Evolutionary conservation across 2,329 filamentous ascomycete genomes (phyloP).

Genomic region (Hortaea werneckii): DNA sequence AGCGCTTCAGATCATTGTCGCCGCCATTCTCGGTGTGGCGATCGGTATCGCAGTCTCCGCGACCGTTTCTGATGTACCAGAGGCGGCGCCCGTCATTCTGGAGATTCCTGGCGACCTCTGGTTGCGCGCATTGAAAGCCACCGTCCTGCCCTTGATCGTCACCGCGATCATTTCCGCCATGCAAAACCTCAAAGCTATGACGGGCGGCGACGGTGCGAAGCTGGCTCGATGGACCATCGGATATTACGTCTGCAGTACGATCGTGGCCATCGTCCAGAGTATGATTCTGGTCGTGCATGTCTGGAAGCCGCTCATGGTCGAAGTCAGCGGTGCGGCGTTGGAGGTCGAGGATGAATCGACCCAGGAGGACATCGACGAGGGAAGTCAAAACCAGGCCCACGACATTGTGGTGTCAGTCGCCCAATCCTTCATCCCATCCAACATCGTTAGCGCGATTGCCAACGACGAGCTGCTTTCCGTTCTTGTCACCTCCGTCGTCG

Average conservation of each 20-base stretch:
- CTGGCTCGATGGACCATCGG: slow-evolving; percentile 41
- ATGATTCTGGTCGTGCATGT: slow-evolving; percentile 38
- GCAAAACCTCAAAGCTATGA: slow-evolving; percentile 39
- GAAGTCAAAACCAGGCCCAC: slow-evolving; percentile 27
- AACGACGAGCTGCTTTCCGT: slow-evolving; percentile 39
- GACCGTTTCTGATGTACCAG: slow-evolving; percentile 34
- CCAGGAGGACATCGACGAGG: slow-evolving; percentile 26
- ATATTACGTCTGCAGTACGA: slow-evolving; percentile 42
- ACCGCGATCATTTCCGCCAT: slow-evolving; percentile 44
- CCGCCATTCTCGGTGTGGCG: slow-evolving; percentile 39
- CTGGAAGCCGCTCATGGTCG: slow-evolving; percentile 38
- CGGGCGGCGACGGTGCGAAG: slow-evolving; percentile 30
- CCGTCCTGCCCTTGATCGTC: slow-evolving; percentile 45
- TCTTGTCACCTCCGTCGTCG: slow-evolving; percentile 37
- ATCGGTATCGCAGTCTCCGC: slow-evolving; percentile 40
- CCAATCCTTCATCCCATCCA: slow-evolving; percentile 39
- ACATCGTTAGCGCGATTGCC: slow-evolving; percentile 39
- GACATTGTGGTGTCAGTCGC: slow-evolving; percentile 41
- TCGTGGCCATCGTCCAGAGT: slow-evolving; percentile 40
- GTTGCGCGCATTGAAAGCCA: slow-evolving; percentile 40
- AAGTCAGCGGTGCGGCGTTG: slow-evolving; percentile 27
- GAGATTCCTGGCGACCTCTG: slow-evolving; percentile 42
- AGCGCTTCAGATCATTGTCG: slow-evolving; percentile 41
- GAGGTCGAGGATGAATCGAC: slow-evolving; percentile 20
- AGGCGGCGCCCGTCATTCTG: slow-evolving; percentile 33